Evolutionary conservation across 176 grass and related monocot species (phyloP).

Genomic region (Musa acuminata): DNA sequence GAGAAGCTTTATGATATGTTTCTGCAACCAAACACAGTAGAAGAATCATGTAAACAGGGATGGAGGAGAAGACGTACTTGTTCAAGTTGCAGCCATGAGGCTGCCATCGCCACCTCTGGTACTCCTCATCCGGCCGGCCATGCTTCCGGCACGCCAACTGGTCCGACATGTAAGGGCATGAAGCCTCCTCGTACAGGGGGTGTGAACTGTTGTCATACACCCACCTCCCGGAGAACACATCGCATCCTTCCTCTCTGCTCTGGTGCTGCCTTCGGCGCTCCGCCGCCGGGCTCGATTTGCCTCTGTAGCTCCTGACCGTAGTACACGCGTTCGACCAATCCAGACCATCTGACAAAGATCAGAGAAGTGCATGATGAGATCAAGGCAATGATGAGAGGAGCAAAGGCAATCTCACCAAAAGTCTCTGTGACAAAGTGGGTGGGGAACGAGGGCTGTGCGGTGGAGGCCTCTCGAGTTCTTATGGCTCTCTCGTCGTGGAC

Average conservation of each 20-base stretch:
- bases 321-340: slow-evolving; percentile 14
- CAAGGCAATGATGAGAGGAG: not conserved
- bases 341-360: not conserved
- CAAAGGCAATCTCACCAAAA: too few relatives aligned
- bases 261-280: not conserved
- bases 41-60: not conserved
- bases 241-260: not conserved
- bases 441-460: not conserved
- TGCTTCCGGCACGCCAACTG: slow-evolving; percentile 15
- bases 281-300: not conserved
- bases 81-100: slow-evolving; percentile 8
- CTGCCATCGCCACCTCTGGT: slow-evolving; percentile 25
- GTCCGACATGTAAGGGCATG: slow-evolving; percentile 17
- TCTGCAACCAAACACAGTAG: not conserved
- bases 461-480: not conserved
- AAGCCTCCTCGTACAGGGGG: slow-evolving; percentile 9
- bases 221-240: slow-evolving; percentile 12
- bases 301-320: not conserved
- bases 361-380: not conserved
- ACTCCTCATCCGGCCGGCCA: slow-evolving; percentile 14
- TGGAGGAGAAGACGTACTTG: not conserved
- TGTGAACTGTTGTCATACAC: slow-evolving; percentile 5
- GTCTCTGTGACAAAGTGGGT: not conserved
- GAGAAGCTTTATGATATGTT: too few relatives aligned
- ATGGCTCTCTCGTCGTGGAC: not conserved